Percentiles rank a stretch among this genome's conserved stretches.
Conservation (phyloP, 2,329 filamentous ascomycete genomes). For the Decorospora gaudefroyi region DNA sequence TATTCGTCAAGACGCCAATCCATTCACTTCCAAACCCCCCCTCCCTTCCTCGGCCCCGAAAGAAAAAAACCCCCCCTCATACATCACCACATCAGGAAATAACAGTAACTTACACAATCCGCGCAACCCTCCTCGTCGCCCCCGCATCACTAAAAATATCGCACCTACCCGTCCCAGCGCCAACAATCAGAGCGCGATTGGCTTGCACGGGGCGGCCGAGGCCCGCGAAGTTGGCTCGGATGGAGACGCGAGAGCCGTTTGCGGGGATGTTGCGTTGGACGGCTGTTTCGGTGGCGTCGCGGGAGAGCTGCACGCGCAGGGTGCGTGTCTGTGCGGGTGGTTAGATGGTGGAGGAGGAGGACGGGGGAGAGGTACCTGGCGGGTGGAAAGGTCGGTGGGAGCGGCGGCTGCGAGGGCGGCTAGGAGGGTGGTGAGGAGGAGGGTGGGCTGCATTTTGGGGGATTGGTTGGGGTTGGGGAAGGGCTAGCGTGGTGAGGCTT, state of each 20-base stretch:
- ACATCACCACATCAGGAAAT: too few species aligned
- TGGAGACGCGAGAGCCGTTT: conserved; percentile 1
- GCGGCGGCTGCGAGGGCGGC: conserved; percentile 14
- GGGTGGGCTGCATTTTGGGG: conserved; percentile 15
- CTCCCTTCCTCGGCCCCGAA: too few species aligned
- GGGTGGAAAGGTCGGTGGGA: conserved; percentile 4
- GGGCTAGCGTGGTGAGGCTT: background rate
- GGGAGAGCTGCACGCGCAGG: conserved; percentile 18
- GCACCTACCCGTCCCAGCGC: background rate
- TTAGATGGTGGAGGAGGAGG: conserved; percentile 8
- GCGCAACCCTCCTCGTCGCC: background rate
- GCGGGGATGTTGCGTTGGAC: conserved; percentile 17
- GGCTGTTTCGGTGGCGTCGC: conserved; percentile 19
- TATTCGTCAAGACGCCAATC: too few species aligned
- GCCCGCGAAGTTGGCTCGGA: background rate
- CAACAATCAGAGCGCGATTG: background rate
- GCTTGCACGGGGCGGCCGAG: background rate
- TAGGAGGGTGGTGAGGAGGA: conserved; percentile 21
- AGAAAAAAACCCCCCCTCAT: too few species aligned
- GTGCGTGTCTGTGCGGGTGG: conserved; percentile 5
- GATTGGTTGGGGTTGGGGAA: background rate
- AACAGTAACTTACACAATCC: background rate
- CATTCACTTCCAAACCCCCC: too few species aligned
- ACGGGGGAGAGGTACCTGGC: conserved; percentile 12
- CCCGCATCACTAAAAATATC: background rate